Evolutionary conservation across 257 asterid species (phyloP).

Genomic region (Solanum tarapatanum): DNA sequence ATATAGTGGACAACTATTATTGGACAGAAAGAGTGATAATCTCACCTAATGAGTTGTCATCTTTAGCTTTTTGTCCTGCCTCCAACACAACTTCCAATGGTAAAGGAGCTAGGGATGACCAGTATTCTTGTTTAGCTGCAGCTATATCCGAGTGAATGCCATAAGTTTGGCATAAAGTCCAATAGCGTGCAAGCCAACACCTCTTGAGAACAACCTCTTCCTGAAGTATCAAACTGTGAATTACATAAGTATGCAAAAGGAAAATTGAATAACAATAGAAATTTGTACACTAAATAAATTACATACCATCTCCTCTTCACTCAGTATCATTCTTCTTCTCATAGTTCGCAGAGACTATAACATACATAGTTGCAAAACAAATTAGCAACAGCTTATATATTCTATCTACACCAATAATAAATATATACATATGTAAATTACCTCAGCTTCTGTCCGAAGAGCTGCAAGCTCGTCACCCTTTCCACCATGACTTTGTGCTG

Average conservation of each 20-base stretch:
- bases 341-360: slow-evolving; percentile 36
- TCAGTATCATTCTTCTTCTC: slow-evolving; percentile 63
- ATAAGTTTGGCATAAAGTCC: slow-evolving; percentile 58
- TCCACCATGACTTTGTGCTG: slow-evolving; percentile 59
- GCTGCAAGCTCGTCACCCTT: slow-evolving; percentile 55
- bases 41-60: slow-evolving; percentile 37
- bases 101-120: slow-evolving; percentile 64
- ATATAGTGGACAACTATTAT: not conserved
- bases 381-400: not conserved
- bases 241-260: slow-evolving; percentile 23
- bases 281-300: not conserved
- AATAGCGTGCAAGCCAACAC: slow-evolving; percentile 89
- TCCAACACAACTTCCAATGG: slow-evolving; percentile 68
- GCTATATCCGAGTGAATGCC: slow-evolving; percentile 87
- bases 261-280: not conserved
- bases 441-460: slow-evolving; percentile 84
- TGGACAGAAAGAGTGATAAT: not conserved
- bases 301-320: slow-evolving; percentile 75
- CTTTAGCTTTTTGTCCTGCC: slow-evolving; percentile 64
- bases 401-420: not conserved
- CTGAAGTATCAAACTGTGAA: slow-evolving; percentile 42
- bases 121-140: slow-evolving; percentile 56
- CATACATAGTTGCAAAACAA: not conserved
- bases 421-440: not conserved
- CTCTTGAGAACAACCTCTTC: slow-evolving; percentile 92